A percentile compares a stretch with the other conserved stretches of the same genome.
Evolutionary conservation across 2,329 filamentous ascomycete species (phyloP).

Genomic region (Purpureocillium lavendulum): DNA sequence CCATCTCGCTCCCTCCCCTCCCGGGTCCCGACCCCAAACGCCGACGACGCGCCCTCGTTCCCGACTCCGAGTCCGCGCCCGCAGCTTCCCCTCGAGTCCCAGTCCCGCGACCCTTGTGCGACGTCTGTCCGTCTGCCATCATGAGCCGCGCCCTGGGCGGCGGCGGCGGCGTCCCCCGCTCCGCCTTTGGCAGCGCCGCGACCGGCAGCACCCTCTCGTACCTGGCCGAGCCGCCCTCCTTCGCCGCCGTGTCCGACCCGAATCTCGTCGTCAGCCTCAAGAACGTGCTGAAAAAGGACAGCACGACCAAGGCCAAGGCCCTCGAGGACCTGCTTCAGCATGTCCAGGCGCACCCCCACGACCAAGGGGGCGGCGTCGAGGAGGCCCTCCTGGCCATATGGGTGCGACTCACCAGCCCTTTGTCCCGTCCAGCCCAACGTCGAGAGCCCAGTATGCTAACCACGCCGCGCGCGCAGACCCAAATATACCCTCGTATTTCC

Average conservation of each 20-base stretch:
- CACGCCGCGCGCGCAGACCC: constrained; percentile 58
- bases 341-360: constrained; percentile 45
- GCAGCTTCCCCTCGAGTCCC: no score
- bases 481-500: constrained; percentile 78
- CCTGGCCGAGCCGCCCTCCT: constrained; percentile 75
- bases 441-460: no score
- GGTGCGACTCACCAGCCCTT: constrained; percentile 50
- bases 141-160: neutral
- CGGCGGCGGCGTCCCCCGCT: neutral
- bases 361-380: constrained; percentile 56
- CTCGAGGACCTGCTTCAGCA: constrained; percentile 73
- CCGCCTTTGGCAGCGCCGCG: constrained; percentile 27
- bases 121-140: neutral
- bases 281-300: constrained; percentile 86
- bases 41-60: no score
- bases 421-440: no score
- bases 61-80: no score
- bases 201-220: constrained; percentile 62
- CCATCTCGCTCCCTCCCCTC: no score
- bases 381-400: constrained; percentile 81
- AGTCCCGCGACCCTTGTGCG: no score
- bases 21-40: no score
- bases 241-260: constrained; percentile 67
- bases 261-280: constrained; percentile 87
- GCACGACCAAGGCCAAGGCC: constrained; percentile 82